Evolutionary conservation across 1,284 basidiomycete species (phyloP).

Genomic region (Cutaneotrichosporon arboriforme): DNA sequence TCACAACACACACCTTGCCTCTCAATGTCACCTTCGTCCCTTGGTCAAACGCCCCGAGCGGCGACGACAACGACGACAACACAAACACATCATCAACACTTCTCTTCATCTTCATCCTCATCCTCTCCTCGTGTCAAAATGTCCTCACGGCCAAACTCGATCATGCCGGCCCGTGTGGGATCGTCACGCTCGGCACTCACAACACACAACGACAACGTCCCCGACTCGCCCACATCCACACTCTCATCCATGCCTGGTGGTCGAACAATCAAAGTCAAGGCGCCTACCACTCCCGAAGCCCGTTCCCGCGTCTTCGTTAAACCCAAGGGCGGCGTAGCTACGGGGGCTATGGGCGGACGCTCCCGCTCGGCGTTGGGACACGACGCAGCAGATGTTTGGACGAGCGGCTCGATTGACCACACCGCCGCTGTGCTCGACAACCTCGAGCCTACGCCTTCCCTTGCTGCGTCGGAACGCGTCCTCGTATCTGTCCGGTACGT

Average conservation of each 20-base stretch:
- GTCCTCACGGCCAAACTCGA: neutral
- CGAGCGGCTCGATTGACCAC: constrained; percentile 5
- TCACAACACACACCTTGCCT: neutral
- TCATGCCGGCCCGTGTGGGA: neutral
- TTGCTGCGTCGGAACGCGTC: constrained; percentile 61
- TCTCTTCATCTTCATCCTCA: neutral
- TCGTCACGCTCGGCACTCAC: constrained; percentile 6
- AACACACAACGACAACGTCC: constrained; percentile 14
- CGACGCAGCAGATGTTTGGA: constrained; percentile 2
- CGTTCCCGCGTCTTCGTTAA: constrained; percentile 30
- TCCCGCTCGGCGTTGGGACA: neutral
- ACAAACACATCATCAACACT: neutral
- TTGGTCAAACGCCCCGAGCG: neutral
- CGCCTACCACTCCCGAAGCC: constrained; percentile 42
- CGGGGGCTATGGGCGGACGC: neutral
- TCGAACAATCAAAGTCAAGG: constrained; percentile 38
- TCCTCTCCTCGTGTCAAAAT: constrained; percentile 1
- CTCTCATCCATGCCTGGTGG: constrained; percentile 6
- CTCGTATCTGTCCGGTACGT: constrained; percentile 74
- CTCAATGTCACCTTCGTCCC: neutral
- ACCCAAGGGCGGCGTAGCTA: constrained; percentile 6
- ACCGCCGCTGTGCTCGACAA: constrained; percentile 14
- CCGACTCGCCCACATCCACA: constrained; percentile 7
- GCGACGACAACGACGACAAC: too few relatives aligned
- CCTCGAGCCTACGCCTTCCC: constrained; percentile 11